Evolutionary conservation across 2,329 filamentous ascomycete genomes (phyloP).

Genomic region (Botrytis porri): DNA sequence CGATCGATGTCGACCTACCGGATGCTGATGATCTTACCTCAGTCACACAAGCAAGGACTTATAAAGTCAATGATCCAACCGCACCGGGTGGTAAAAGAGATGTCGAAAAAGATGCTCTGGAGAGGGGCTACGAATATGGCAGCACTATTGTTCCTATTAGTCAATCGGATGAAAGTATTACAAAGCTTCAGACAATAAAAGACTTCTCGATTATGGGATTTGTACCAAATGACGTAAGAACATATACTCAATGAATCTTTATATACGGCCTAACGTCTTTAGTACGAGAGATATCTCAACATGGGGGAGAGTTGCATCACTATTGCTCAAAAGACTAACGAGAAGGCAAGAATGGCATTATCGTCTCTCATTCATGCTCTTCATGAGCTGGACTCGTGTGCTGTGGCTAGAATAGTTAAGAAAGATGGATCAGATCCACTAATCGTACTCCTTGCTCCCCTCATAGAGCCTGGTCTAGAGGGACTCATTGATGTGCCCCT

Average conservation of each 20-base stretch:
- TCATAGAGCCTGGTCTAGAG: conserved; percentile 75
- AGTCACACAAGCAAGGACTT: conserved; percentile 75
- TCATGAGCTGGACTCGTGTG: conserved; percentile 79
- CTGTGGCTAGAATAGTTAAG: conserved; percentile 77
- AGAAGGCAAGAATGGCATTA: conserved; percentile 78
- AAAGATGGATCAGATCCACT: conserved; percentile 80
- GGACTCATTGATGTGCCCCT: conserved; percentile 86
- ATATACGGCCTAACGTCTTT: conserved; percentile 11
- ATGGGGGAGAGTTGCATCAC: conserved; percentile 80
- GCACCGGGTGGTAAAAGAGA: conserved; percentile 77
- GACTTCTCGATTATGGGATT: conserved; percentile 85
- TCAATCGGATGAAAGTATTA: conserved; percentile 81
- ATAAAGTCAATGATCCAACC: conserved; percentile 73
- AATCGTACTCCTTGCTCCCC: conserved; percentile 75
- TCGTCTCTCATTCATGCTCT: conserved; percentile 89
- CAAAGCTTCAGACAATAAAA: conserved; percentile 75
- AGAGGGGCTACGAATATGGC: conserved; percentile 94
- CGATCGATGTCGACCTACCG: conserved; percentile 42
- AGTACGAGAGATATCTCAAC: conserved; percentile 82
- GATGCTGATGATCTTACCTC: conserved; percentile 55
- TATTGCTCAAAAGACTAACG: conserved; percentile 71
- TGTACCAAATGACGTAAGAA: conserved; percentile 50
- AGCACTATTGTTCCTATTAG: conserved; percentile 87
- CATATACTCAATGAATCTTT: not conserved
- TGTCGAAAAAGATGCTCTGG: conserved; percentile 76